A percentile compares a stretch with the other conserved stretches of the same genome.
phyloP scores from a whole-genome alignment of 2,329 filamentous ascomycete species.

The Epichloe glyceriae region DNA sequence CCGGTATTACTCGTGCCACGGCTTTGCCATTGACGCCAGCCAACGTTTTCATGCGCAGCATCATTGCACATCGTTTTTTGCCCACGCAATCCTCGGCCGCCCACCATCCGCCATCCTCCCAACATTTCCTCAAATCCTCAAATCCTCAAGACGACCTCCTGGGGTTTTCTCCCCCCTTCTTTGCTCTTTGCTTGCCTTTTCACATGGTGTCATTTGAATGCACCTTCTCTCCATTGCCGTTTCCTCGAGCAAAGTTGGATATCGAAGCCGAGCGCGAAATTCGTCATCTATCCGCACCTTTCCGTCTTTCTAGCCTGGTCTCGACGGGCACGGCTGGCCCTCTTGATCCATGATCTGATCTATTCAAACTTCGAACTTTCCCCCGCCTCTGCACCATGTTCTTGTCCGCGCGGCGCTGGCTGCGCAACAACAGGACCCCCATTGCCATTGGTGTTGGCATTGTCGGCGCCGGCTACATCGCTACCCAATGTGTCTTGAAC shows the following conservation, averaged over 20 bases:
- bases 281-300: not conserved
- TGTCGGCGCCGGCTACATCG: constrained; percentile 80
- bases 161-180: not conserved
- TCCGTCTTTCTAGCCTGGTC: not conserved
- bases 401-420: constrained; percentile 71
- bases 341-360: constrained; percentile 1
- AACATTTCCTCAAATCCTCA: not conserved
- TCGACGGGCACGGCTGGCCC: not conserved
- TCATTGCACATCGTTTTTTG: not conserved
- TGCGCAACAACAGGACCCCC: constrained; percentile 80
- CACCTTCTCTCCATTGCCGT: not conserved
- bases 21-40: not conserved
- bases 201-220: not conserved
- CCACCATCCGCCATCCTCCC: not conserved
- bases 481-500: constrained; percentile 79
- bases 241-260: not conserved
- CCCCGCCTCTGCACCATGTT: constrained; percentile 32
- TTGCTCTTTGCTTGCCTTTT: not conserved
- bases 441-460: constrained; percentile 81
- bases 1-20: too few species aligned
- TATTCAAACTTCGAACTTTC: not conserved
- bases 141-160: too few species aligned
- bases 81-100: not conserved
- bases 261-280: not conserved
- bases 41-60: not conserved